A percentile compares a stretch with the other conserved stretches of the same genome.
These are phyloP conservation scores for Ophiosphaerella korrae DNA, from an alignment of 2,329 filamentous ascomycete species.

Conservation along the genomic window DNA sequence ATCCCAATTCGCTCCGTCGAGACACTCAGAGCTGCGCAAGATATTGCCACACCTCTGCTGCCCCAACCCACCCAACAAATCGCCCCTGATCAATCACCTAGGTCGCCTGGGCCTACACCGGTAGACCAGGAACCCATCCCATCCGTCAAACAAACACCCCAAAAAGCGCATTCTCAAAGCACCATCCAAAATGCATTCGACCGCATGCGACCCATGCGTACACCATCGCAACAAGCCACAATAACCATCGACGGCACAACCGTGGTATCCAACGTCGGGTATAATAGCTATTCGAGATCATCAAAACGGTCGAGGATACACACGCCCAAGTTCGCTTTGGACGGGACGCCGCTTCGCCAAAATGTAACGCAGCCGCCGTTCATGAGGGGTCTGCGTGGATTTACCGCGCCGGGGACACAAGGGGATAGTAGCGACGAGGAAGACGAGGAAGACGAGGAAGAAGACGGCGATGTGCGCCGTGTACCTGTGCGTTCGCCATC, in stretches of 20 bases:
- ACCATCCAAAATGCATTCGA: conserved; percentile 66
- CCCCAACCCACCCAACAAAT: conserved; percentile 35
- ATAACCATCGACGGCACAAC: conserved; percentile 76
- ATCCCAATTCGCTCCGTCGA: conserved; percentile 6
- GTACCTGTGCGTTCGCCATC: conserved; percentile 20
- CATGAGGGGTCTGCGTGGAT: conserved; percentile 55
- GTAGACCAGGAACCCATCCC: conserved; percentile 29
- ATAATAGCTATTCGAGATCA: conserved; percentile 47
- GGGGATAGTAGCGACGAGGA: conserved; percentile 37
- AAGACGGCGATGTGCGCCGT: conserved; percentile 22
- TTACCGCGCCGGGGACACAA: conserved; percentile 61
- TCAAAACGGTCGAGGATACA: conserved; percentile 55
- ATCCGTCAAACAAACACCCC: conserved; percentile 35
- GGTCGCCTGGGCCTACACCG: conserved; percentile 8
- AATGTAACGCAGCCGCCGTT: conserved; percentile 44
- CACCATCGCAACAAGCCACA: conserved; percentile 68
- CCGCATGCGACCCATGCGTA: conserved; percentile 67
- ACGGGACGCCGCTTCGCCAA: conserved; percentile 33
- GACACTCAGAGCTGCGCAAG: conserved; percentile 36
- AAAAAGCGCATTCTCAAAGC: conserved; percentile 41
- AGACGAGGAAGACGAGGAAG: conserved; percentile 12
- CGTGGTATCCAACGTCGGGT: conserved; percentile 68
- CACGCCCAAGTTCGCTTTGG: conserved; percentile 43
- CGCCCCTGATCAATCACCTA: conserved; percentile 14
- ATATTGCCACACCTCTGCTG: conserved; percentile 49